Percentiles rank a stretch among this genome's conserved stretches.
Conservation (phyloP, 441 rosid species). For the Biscutella laevigata region DNA sequence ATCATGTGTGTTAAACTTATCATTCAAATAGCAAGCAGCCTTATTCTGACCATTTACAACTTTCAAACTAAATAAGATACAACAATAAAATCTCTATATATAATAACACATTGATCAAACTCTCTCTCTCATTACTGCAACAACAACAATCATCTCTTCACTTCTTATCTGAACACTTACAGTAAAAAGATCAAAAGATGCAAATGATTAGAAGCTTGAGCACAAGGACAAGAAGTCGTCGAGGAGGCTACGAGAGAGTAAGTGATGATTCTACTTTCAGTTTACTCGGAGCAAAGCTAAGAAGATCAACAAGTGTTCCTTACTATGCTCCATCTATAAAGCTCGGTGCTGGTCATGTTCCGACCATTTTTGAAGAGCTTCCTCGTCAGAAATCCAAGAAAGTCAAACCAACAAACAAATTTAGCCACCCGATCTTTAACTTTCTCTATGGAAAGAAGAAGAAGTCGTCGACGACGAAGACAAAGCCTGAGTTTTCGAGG, state of each 20-base stretch:
- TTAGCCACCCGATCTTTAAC: slow-evolving; percentile 54
- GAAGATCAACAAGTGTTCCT: slow-evolving; percentile 46
- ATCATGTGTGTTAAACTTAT: not conserved
- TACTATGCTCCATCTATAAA: slow-evolving; percentile 26
- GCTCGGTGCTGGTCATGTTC: slow-evolving; percentile 23
- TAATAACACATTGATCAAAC: slow-evolving; percentile 6
- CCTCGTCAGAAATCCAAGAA: slow-evolving; percentile 24
- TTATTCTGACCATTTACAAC: slow-evolving; percentile 9
- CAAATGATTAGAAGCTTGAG: slow-evolving; percentile 65
- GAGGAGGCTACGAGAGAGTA: slow-evolving; percentile 34
- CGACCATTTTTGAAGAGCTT: slow-evolving; percentile 24
- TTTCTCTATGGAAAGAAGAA: slow-evolving; percentile 37
- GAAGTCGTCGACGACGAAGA: slow-evolving; percentile 54
- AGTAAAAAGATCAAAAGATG: slow-evolving; percentile 17
- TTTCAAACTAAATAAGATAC: not conserved
- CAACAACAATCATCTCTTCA: slow-evolving; percentile 9
- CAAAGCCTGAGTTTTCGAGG: slow-evolving; percentile 70
- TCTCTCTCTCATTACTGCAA: slow-evolving; percentile 12
- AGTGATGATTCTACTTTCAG: slow-evolving; percentile 30
- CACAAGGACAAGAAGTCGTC: slow-evolving; percentile 41
- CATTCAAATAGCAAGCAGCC: slow-evolving; percentile 2
- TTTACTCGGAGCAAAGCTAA: slow-evolving; percentile 35
- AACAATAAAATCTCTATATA: slow-evolving; percentile 20
- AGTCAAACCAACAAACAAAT: slow-evolving; percentile 35
- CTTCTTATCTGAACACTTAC: too few relatives aligned